These are phyloP conservation scores for Erysiphe pulchra DNA, from an alignment of 2,329 filamentous ascomycete genomes.

Conservation along the genomic window DNA sequence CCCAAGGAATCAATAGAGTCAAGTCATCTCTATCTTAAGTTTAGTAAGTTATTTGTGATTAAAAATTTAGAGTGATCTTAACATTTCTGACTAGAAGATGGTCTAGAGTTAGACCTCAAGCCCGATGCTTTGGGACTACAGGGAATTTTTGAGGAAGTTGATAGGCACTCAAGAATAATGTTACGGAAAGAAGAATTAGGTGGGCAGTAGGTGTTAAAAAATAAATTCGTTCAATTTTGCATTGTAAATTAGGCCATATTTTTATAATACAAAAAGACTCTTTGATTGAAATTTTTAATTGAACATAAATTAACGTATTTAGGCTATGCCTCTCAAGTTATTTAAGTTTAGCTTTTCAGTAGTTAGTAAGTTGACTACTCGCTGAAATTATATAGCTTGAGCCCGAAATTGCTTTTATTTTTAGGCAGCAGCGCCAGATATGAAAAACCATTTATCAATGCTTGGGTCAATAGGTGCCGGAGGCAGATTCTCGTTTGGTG, in stretches of 20 bases:
- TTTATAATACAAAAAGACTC: no score
- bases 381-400: no score
- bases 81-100: conserved; percentile 40
- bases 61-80: not conserved
- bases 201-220: conserved; percentile 12
- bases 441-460: conserved; percentile 99
- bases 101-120: conserved; percentile 68
- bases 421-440: conserved; percentile 80
- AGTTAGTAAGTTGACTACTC: no score
- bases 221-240: no score
- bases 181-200: conserved; percentile 60
- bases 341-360: no score
- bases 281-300: no score
- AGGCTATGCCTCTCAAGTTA: no score
- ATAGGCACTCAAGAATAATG: conserved; percentile 63
- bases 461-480: conserved; percentile 80
- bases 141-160: conserved; percentile 67
- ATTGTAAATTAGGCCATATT: no score
- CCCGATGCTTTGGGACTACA: conserved; percentile 61
- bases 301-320: no score
- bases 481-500: conserved; percentile 50
- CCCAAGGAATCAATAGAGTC: conserved; percentile 41
- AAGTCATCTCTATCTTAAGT: conserved; percentile 51
- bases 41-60: conserved; percentile 33
- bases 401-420: not conserved